Conservation (phyloP, 2,329 filamentous ascomycete genomes). For the Teratosphaeria zuluensis region DNA sequence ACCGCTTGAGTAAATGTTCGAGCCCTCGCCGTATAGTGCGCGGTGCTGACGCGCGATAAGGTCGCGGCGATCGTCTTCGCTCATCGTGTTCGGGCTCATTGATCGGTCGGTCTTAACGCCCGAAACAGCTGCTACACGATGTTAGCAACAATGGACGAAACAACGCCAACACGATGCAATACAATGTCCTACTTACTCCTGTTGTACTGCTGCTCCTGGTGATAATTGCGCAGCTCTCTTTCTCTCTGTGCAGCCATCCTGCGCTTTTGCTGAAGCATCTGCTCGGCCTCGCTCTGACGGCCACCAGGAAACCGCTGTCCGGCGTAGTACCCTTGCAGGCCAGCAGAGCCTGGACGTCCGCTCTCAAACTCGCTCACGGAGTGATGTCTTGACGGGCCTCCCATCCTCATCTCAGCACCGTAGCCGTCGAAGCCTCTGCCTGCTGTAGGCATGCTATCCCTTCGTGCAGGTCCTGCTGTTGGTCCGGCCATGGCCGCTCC, state of each 20-base stretch:
- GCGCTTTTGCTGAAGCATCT: constrained; percentile 98
- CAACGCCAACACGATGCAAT: constrained; percentile 1
- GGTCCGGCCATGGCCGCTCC: constrained; percentile 22
- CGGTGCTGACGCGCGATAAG: constrained; percentile 92
- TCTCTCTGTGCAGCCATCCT: constrained; percentile 98
- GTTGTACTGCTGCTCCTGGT: constrained; percentile 99
- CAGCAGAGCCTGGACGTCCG: constrained; percentile 62
- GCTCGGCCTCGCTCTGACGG: constrained; percentile 85
- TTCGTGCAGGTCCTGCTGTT: constrained; percentile 41
- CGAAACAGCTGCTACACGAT: constrained; percentile 53
- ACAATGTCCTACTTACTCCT: constrained; percentile 58
- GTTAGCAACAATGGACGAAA: not conserved
- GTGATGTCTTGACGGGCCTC: constrained; percentile 63
- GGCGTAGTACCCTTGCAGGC: constrained; percentile 89
- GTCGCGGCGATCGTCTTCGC: constrained; percentile 90
- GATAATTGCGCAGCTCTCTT: constrained; percentile 97
- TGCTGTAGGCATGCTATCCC: constrained; percentile 67
- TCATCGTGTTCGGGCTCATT: constrained; percentile 76
- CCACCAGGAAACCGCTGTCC: constrained; percentile 80
- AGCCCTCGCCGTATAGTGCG: constrained; percentile 74
- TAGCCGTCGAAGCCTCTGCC: constrained; percentile 30
- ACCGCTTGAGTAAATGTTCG: constrained; percentile 54
- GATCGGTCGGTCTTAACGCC: constrained; percentile 76
- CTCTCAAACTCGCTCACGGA: constrained; percentile 77
- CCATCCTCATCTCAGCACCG: constrained; percentile 54